Percentiles rank a stretch among this genome's conserved stretches.
Conservation (phyloP, 768 basidiomycete genomes). For the Macrolepiota dolichaula region DNA sequence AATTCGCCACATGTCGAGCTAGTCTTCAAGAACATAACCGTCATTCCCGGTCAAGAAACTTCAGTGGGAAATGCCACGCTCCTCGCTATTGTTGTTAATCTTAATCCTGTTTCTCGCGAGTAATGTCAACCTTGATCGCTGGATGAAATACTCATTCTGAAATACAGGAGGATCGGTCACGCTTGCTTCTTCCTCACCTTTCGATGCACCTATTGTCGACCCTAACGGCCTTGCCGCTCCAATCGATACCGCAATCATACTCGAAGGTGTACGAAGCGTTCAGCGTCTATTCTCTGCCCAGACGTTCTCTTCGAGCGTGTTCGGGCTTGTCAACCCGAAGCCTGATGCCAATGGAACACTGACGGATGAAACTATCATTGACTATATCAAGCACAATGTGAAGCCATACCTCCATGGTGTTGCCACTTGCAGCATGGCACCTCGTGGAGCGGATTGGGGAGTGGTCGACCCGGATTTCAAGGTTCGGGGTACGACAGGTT, state of each 20-base stretch:
- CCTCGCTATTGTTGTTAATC: background rate
- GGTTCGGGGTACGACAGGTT: too few species aligned
- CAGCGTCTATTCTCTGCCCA: background rate
- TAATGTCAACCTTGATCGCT: background rate
- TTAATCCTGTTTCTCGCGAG: background rate
- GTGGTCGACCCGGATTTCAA: too few species aligned
- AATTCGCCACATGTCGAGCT: background rate
- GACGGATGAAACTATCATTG: background rate
- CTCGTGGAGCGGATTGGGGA: background rate
- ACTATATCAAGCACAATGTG: background rate
- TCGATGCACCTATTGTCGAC: slow-evolving; percentile 10
- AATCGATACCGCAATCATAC: background rate
- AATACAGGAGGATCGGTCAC: slow-evolving; percentile 12
- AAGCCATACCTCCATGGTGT: background rate
- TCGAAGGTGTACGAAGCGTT: background rate
- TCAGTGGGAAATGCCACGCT: background rate
- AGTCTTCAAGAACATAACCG: background rate
- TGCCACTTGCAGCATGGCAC: background rate
- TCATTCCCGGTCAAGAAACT: background rate
- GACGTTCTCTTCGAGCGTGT: background rate
- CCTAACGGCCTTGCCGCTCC: slow-evolving; percentile 3
- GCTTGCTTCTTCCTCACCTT: slow-evolving; percentile 15
- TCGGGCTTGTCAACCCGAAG: background rate
- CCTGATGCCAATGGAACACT: background rate
- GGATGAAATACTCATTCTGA: background rate